phyloP scores from a whole-genome alignment of 306 rosid genomes.

The Datisca glomerata region DNA sequence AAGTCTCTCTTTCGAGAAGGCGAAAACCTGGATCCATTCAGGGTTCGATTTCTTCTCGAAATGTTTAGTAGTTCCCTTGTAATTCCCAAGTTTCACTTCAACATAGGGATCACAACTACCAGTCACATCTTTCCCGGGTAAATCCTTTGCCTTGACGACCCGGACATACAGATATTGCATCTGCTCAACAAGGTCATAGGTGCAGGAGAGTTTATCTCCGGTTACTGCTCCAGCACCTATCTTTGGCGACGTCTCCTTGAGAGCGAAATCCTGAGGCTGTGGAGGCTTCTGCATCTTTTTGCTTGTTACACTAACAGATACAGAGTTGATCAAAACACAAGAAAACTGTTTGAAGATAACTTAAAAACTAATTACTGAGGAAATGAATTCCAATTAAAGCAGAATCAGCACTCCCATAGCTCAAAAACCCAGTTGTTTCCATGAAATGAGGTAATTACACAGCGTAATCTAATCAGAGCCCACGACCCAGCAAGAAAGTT shows the following conservation, averaged over 20 bases:
- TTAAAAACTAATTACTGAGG: no score
- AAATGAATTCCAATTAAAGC: no score
- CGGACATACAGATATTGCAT: constrained; percentile 82
- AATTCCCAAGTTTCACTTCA: constrained; percentile 85
- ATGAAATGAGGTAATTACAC: no score
- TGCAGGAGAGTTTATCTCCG: constrained; percentile 63
- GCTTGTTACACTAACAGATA: constrained; percentile 7
- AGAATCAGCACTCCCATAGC: no score
- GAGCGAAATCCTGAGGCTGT: constrained; percentile 54
- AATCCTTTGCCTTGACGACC: constrained; percentile 79
- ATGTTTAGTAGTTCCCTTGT: constrained; percentile 61
- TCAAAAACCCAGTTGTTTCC: no score
- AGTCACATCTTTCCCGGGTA: constrained; percentile 72
- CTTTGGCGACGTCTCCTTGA: constrained; percentile 80
- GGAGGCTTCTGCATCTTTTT: constrained; percentile 68
- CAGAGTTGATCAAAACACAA: constrained; percentile 3
- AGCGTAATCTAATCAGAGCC: no score
- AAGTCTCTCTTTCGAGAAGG: constrained; percentile 73
- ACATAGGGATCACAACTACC: constrained; percentile 87
- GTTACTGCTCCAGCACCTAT: constrained; percentile 55
- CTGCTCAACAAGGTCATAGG: constrained; percentile 90
- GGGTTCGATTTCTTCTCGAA: constrained; percentile 81
- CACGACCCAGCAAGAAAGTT: no score
- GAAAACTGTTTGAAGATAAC: no score
- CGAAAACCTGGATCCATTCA: constrained; percentile 69